phyloP scores from a whole-genome alignment of 2,329 filamentous ascomycete species.

The Colletotrichum gigasporum region DNA sequence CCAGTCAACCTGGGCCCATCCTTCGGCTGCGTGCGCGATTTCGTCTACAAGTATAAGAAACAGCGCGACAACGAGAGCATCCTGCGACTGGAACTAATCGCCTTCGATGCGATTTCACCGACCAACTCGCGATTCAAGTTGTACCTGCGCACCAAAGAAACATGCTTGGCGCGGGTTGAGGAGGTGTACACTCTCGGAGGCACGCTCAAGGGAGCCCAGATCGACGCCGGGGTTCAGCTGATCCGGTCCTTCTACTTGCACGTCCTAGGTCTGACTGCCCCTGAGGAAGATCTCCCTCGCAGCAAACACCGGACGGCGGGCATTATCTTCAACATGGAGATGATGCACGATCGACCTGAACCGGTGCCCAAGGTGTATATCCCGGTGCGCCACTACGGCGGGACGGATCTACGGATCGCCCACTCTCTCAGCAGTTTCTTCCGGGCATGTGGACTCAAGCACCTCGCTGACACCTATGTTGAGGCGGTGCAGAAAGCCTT shows the following conservation, averaged over 20 bases:
- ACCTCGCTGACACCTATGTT: slow-evolving; percentile 16
- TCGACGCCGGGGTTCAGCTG: slow-evolving; percentile 29
- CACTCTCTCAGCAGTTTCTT: slow-evolving; percentile 18
- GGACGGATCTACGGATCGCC: slow-evolving; percentile 24
- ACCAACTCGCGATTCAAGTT: slow-evolving; percentile 45
- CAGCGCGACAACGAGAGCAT: slow-evolving; percentile 11
- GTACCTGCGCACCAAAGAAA: slow-evolving; percentile 43
- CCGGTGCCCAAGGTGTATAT: slow-evolving; percentile 45
- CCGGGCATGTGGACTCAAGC: slow-evolving; percentile 7
- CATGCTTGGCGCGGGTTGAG: slow-evolving; percentile 39
- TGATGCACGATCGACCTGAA: slow-evolving; percentile 27
- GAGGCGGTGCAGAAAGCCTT: slow-evolving; percentile 19
- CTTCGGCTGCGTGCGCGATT: slow-evolving; percentile 28
- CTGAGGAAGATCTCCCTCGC: slow-evolving; percentile 31
- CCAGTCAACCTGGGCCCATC: slow-evolving; percentile 27
- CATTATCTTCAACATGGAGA: slow-evolving; percentile 45
- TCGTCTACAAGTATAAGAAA: slow-evolving; percentile 13
- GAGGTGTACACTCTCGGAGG: slow-evolving; percentile 38
- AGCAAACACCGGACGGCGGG: slow-evolving; percentile 43
- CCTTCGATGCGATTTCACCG: slow-evolving; percentile 42
- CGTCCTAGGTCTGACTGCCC: slow-evolving; percentile 26
- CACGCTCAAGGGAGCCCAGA: slow-evolving; percentile 4
- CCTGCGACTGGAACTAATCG: slow-evolving; percentile 38
- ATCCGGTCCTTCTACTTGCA: slow-evolving; percentile 34
- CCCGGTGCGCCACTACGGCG: slow-evolving; percentile 45